Conservation (phyloP, 2,329 filamentous ascomycete species). For the Pseudogymnoascus sp. region DNA sequence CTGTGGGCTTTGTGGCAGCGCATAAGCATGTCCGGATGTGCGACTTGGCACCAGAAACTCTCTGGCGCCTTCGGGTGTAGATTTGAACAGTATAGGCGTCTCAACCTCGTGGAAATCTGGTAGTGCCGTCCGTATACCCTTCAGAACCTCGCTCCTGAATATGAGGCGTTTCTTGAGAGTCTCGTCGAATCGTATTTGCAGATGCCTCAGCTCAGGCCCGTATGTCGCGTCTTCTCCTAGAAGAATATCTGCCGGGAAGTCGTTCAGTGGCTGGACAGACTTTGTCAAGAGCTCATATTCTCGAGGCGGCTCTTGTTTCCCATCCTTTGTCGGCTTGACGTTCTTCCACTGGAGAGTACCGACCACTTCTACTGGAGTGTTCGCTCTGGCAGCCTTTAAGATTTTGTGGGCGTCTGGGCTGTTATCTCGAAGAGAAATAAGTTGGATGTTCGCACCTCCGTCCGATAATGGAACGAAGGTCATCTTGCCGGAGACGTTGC, state of each 20-base stretch:
- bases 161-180: constrained; percentile 58
- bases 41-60: constrained; percentile 92
- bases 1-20: constrained; percentile 89
- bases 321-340: constrained; percentile 5
- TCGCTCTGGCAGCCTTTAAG: constrained; percentile 3
- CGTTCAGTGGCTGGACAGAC: constrained; percentile 59
- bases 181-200: constrained; percentile 72
- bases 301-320: neutral
- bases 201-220: constrained; percentile 64
- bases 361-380: constrained; percentile 14
- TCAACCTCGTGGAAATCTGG: constrained; percentile 54
- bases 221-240: constrained; percentile 65
- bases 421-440: neutral
- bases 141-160: constrained; percentile 52
- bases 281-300: constrained; percentile 51
- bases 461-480: constrained; percentile 6
- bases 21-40: constrained; percentile 68
- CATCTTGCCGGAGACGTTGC: constrained; percentile 7
- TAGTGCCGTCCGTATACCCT: neutral
- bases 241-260: constrained; percentile 66
- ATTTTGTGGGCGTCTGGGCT: neutral
- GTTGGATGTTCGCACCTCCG: constrained; percentile 11
- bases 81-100: constrained; percentile 93
- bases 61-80: constrained; percentile 87
- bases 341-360: constrained; percentile 9